These are phyloP conservation scores for Yamadazyma mexicana DNA, from an alignment of 1,139 yeast genomes.

Conservation along the genomic window DNA sequence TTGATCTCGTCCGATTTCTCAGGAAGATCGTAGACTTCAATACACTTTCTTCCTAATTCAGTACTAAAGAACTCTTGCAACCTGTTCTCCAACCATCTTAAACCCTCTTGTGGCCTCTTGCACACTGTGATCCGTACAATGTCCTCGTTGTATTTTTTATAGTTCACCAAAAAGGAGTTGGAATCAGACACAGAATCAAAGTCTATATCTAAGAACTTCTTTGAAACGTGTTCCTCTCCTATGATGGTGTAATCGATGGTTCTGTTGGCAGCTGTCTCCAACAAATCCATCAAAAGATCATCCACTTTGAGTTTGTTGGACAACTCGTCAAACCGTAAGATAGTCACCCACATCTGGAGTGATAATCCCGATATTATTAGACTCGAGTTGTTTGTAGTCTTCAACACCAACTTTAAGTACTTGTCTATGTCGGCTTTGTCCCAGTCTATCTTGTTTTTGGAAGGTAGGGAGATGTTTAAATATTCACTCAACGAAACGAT, in stretches of 20 bases:
- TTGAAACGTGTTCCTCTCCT: conserved; percentile 63
- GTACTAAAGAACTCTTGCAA: conserved; percentile 74
- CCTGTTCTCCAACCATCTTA: conserved; percentile 77
- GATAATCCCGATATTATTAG: conserved; percentile 89
- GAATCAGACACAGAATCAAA: conserved; percentile 88
- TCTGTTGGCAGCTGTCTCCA: conserved; percentile 78
- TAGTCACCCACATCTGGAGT: conserved; percentile 91
- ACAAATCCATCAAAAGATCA: conserved; percentile 59
- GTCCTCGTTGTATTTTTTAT: conserved; percentile 84
- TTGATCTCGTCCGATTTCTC: conserved; percentile 71
- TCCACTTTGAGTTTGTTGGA: conserved; percentile 51
- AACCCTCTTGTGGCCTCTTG: conserved; percentile 77
- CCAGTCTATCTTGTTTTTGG: conserved; percentile 43
- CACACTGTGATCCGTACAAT: conserved; percentile 87
- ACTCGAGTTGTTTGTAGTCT: conserved; percentile 82
- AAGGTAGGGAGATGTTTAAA: conserved; percentile 45
- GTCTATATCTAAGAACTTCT: conserved; percentile 71
- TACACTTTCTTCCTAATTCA: conserved; percentile 65
- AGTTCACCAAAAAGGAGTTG: conserved; percentile 73
- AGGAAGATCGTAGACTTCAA: conserved; percentile 55
- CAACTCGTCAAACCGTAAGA: conserved; percentile 77
- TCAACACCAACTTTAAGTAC: conserved; percentile 71
- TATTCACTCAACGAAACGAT: conserved; percentile 85
- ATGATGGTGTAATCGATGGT: conserved; percentile 71
- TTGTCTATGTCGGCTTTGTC: conserved; percentile 57